phyloP scores from a whole-genome alignment of 371 early-diverging fungal species.

The Rhizopus arrhizus region DNA sequence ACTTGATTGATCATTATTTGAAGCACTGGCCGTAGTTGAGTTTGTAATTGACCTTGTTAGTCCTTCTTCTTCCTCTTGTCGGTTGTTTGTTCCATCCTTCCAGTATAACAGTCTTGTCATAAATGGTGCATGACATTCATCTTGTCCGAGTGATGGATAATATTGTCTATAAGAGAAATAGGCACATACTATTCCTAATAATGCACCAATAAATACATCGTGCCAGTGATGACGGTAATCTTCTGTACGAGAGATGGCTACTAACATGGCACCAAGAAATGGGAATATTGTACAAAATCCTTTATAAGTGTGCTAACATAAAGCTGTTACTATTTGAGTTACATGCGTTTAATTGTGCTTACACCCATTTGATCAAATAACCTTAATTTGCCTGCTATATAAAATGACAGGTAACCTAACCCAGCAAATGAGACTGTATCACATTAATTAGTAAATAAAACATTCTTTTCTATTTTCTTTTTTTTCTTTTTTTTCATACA shows the following conservation, averaged over 20 bases:
- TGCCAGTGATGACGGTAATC: conserved; percentile 90
- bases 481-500: conserved; percentile 30
- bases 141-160: conserved; percentile 47
- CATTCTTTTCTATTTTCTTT: too few species aligned
- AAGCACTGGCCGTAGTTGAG: not conserved
- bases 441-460: not conserved
- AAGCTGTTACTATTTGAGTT: too few species aligned
- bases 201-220: conserved; percentile 72
- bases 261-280: conserved; percentile 61
- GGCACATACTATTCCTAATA: conserved; percentile 56
- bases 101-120: conserved; percentile 6
- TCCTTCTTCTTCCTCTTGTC: not conserved
- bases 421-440: conserved; percentile 73
- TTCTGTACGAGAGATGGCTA: conserved; percentile 70
- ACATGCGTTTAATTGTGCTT: conserved; percentile 13
- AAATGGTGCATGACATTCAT: conserved; percentile 16
- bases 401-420: conserved; percentile 69
- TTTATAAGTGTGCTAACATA: conserved; percentile 63
- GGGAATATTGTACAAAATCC: conserved; percentile 66
- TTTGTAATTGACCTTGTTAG: not conserved
- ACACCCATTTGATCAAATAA: conserved; percentile 71
- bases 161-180: conserved; percentile 73
- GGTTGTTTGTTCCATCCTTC: not conserved
- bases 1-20: not conserved
- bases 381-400: conserved; percentile 70